Evolutionary conservation across 495 filamentous ascomycete species (phyloP).

Genomic region (Pseudotulostoma volvatum): DNA sequence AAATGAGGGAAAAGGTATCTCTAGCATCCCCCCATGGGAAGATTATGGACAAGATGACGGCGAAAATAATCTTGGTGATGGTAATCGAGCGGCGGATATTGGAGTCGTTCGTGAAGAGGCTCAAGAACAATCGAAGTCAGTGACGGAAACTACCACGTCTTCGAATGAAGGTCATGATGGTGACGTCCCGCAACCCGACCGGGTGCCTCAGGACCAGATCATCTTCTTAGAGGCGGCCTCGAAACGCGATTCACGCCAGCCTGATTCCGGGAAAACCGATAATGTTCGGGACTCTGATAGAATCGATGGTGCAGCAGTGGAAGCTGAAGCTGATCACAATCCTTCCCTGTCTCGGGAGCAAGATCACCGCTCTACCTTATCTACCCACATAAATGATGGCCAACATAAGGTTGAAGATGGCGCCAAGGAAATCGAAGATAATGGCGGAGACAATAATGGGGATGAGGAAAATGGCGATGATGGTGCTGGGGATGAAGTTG

Average conservation of each 20-base stretch:
- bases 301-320: slow-evolving; percentile 5
- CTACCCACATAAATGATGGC: too few relatives aligned
- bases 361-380: too few relatives aligned
- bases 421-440: slow-evolving; percentile 9
- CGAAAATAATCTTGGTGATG: background rate
- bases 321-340: slow-evolving; percentile 7
- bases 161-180: background rate
- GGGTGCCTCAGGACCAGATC: too few relatives aligned
- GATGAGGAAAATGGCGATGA: slow-evolving; percentile 10
- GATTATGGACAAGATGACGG: slow-evolving; percentile 17
- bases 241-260: too few relatives aligned
- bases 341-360: background rate
- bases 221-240: too few relatives aligned
- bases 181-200: background rate
- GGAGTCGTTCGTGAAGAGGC: slow-evolving; percentile 3
- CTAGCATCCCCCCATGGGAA: slow-evolving; percentile 29
- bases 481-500: slow-evolving; percentile 8
- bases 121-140: slow-evolving; percentile 13
- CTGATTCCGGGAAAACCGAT: background rate
- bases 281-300: background rate
- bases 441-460: slow-evolving; percentile 9
- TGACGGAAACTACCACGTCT: slow-evolving; percentile 18
- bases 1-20: slow-evolving; percentile 42
- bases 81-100: background rate
- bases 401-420: slow-evolving; percentile 5